A percentile compares a stretch with the other conserved stretches of the same genome.
phyloP scores from a whole-genome alignment of 352 stramenopile species.

The Sclerospora graminicola region DNA sequence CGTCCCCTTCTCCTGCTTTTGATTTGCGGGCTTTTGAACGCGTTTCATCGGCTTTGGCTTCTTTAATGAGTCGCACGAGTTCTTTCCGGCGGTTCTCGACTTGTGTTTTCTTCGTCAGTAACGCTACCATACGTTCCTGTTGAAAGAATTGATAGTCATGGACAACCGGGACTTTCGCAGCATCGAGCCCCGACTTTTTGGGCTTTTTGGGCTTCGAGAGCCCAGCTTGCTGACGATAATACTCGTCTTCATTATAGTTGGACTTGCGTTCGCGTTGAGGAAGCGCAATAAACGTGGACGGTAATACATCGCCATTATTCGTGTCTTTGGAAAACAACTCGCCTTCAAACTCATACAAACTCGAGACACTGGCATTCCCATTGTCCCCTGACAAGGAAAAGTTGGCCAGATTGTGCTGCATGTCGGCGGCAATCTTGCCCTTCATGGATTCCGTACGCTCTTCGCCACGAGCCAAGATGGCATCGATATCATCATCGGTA shows the following conservation, averaged over 20 bases:
- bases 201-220: slow-evolving; percentile 81
- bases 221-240: slow-evolving; percentile 86
- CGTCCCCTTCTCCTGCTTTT: slow-evolving; percentile 54
- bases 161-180: slow-evolving; percentile 84
- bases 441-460: slow-evolving; percentile 87
- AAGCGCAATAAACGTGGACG: slow-evolving; percentile 86
- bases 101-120: slow-evolving; percentile 81
- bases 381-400: slow-evolving; percentile 91
- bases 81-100: slow-evolving; percentile 87
- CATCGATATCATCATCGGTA: slow-evolving; percentile 90
- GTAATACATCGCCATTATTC: slow-evolving; percentile 63
- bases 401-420: slow-evolving; percentile 94
- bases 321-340: slow-evolving; percentile 85
- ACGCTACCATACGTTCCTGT: slow-evolving; percentile 74
- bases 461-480: slow-evolving; percentile 85
- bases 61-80: slow-evolving; percentile 68
- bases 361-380: slow-evolving; percentile 53
- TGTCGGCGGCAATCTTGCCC: slow-evolving; percentile 81
- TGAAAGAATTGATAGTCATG: slow-evolving; percentile 96
- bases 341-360: slow-evolving; percentile 84
- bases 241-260: slow-evolving; percentile 96
- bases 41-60: slow-evolving; percentile 75
- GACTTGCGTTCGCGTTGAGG: slow-evolving; percentile 82
- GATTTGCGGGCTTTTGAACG: slow-evolving; percentile 57
- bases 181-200: slow-evolving; percentile 78